These are phyloP conservation scores for Syncephalis plumigaleata DNA, from an alignment of 371 early-diverging fungal species.

Conservation along the genomic window DNA sequence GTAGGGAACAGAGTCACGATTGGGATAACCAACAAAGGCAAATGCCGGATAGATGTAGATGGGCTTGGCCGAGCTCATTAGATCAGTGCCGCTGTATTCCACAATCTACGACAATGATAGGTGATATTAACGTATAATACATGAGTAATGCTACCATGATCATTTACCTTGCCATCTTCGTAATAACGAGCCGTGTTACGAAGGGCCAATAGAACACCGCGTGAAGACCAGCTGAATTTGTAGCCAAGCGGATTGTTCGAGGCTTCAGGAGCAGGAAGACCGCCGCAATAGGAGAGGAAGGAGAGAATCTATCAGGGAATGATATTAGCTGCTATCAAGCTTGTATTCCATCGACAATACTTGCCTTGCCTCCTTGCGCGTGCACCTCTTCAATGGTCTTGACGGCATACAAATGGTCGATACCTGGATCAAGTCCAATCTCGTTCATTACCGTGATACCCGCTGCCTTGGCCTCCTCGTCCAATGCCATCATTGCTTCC, in stretches of 20 bases:
- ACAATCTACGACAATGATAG: slow-evolving; percentile 28
- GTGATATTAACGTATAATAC: slow-evolving; percentile 24
- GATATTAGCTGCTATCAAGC: background rate
- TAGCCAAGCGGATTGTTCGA: slow-evolving; percentile 96
- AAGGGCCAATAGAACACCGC: slow-evolving; percentile 87
- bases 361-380: slow-evolving; percentile 68
- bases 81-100: slow-evolving; percentile 73
- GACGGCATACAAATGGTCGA: slow-evolving; percentile 83
- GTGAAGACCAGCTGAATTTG: slow-evolving; percentile 97
- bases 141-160: slow-evolving; percentile 1
- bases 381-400: slow-evolving; percentile 79
- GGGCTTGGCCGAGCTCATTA: slow-evolving; percentile 78
- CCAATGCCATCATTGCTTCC: slow-evolving; percentile 65
- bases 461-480: slow-evolving; percentile 65
- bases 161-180: slow-evolving; percentile 57
- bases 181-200: slow-evolving; percentile 82
- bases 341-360: background rate
- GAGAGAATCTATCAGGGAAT: slow-evolving; percentile 31
- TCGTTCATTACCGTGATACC: slow-evolving; percentile 80
- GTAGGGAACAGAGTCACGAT: slow-evolving; percentile 94
- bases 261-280: slow-evolving; percentile 95
- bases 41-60: slow-evolving; percentile 81
- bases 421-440: slow-evolving; percentile 89
- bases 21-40: slow-evolving; percentile 75
- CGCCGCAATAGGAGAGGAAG: slow-evolving; percentile 95